Evolutionary conservation across 495 filamentous ascomycete genomes (phyloP).

Genomic region (Glarea lozoyensis): DNA sequence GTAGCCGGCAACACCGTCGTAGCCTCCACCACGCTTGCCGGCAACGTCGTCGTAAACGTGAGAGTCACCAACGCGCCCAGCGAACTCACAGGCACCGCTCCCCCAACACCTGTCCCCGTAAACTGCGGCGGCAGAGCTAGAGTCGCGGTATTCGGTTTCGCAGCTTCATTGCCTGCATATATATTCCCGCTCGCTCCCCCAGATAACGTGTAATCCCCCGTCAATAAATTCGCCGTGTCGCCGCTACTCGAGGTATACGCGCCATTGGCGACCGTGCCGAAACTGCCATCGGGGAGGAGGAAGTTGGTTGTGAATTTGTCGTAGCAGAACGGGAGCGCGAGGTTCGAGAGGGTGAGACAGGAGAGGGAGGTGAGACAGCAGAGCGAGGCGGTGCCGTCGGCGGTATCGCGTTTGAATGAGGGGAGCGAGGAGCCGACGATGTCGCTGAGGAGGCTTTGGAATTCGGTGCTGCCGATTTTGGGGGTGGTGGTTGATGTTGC

Average conservation of each 20-base stretch:
- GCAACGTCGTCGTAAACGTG: slow-evolving; percentile 16
- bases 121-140: slow-evolving; percentile 29
- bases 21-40: slow-evolving; percentile 5
- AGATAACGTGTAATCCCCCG: slow-evolving; percentile 26
- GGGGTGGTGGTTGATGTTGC: slow-evolving; percentile 12
- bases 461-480: slow-evolving; percentile 13
- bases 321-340: slow-evolving; percentile 19
- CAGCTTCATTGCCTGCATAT: slow-evolving; percentile 22
- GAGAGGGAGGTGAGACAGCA: slow-evolving; percentile 13
- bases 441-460: slow-evolving; percentile 12
- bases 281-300: slow-evolving; percentile 30
- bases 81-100: slow-evolving; percentile 26
- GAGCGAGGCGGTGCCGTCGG: slow-evolving; percentile 5
- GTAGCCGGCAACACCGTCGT: slow-evolving; percentile 4
- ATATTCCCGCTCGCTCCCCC: slow-evolving; percentile 29
- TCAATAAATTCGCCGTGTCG: slow-evolving; percentile 26
- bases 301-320: slow-evolving; percentile 36
- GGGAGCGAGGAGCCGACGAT: slow-evolving; percentile 17
- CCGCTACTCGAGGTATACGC: slow-evolving; percentile 23
- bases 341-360: slow-evolving; percentile 10
- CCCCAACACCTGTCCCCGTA: slow-evolving; percentile 26
- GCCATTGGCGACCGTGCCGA: slow-evolving; percentile 27
- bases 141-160: slow-evolving; percentile 29
- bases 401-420: slow-evolving; percentile 2
- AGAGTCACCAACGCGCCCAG: slow-evolving; percentile 19